Evolutionary conservation across 345 rosid genomes (phyloP).

Genomic region (Litchi chinensis): DNA sequence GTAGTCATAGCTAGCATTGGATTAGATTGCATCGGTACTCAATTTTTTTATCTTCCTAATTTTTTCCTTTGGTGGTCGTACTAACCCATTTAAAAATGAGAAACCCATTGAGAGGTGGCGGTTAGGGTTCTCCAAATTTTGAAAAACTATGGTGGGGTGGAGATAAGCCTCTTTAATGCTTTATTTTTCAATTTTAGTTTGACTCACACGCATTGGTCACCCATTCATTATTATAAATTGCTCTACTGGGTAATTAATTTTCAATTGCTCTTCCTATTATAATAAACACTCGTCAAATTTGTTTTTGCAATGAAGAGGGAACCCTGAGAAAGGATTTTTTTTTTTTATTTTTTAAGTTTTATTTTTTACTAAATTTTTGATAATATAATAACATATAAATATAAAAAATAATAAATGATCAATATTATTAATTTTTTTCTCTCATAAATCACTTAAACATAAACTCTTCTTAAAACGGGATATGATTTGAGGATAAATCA

Average conservation of each 20-base stretch:
- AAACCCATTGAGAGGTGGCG: conserved; percentile 14
- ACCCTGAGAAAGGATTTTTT: no score
- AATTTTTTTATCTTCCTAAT: neutral
- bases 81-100: conserved; percentile 17
- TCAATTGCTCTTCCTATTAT: conserved; percentile 4
- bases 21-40: no score
- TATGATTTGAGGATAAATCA: no score
- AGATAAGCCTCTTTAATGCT: conserved; percentile 27
- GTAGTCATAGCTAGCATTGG: no score
- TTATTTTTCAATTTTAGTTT: conserved; percentile 22
- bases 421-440: no score
- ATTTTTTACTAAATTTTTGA: no score
- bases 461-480: no score
- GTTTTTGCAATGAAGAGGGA: conserved; percentile 22
- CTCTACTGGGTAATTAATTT: conserved; percentile 12
- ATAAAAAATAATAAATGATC: no score
- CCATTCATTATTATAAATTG: neutral
- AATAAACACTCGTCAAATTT: conserved; percentile 16
- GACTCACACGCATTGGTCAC: conserved; percentile 14
- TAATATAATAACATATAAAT: no score
- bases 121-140: conserved; percentile 25
- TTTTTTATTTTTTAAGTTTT: no score
- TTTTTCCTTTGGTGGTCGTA: conserved; percentile 17
- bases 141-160: conserved; percentile 26
- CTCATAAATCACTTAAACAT: no score